Base-by-base conservation (phyloP, 2,329 filamentous ascomycete genomes). In the Annulohypoxylon truncatum region DNA sequence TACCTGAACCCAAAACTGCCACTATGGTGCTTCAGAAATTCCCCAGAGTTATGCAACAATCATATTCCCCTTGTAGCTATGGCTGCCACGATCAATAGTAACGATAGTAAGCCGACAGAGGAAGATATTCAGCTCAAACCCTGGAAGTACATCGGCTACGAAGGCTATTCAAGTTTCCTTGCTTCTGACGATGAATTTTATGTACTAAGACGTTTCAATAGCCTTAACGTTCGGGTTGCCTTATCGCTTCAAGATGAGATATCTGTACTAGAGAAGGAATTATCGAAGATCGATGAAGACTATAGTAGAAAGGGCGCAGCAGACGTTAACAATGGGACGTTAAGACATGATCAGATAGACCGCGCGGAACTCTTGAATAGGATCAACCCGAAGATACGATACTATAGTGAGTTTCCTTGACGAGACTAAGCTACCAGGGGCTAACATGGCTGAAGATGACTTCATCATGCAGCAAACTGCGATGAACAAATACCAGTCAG, bases 191-290 rank as follows among this genome's bases (percentile, higher is more conserved):
- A 38, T 18, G 35, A 38, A 18, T 38, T 38, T n/a, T 38, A 18
- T 13, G 12, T 38, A 18, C 5, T 38, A 38, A 38, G 35, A 15
- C 35, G 35, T 18, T 38, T 38, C 13, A 18, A 38, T 38, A 18
- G n/a, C 35, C 68, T 79, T 0, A 78, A 77, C 42, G 64, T 67
- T 7, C 67, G 77, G n/a, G 66, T 79, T 15, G 66, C 75, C 0
- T 68, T 80, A 7, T 70, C 68, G 3, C 65, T 79, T 12, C 78
- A 81, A 66, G 78, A 81, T 48, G 69, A 78, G 48, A 69, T 80
- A 1, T 69, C 71, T 0, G 65, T 48, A 0, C 61, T 80, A 0
- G 78, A 80, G 61, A 61, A 75, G 13, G 22, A 76, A 12, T 69
- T 80, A 0, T 20, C 61, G 1, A 61, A 66, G 5, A 35, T 80